Percentiles rank a stretch among this genome's conserved stretches.
phyloP scores from a whole-genome alignment of 2,329 filamentous ascomycete genomes.

The Ascochyta fabae region DNA sequence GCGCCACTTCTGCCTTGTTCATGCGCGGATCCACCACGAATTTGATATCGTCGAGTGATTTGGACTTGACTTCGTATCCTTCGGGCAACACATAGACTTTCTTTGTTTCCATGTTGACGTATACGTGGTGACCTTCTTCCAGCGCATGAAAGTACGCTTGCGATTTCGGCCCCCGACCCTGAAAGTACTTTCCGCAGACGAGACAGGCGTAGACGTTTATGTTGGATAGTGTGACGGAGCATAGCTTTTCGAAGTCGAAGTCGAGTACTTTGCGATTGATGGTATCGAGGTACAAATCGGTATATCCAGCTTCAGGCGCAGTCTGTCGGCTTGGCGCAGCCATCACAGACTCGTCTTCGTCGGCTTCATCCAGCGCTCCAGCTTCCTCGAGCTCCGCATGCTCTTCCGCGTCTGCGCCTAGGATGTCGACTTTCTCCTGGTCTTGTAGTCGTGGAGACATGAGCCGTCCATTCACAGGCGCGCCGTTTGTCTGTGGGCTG shows the following conservation, averaged over 20 bases:
- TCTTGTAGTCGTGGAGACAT: constrained; percentile 38
- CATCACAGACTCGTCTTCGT: constrained; percentile 49
- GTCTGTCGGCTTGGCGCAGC: constrained; percentile 69
- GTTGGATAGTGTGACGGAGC: constrained; percentile 93
- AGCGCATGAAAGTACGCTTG: constrained; percentile 98
- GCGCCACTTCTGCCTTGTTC: constrained; percentile 77
- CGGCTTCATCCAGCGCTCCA: constrained; percentile 37
- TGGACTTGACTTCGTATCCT: constrained; percentile 94
- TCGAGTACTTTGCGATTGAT: constrained; percentile 92
- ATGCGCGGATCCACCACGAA: constrained; percentile 94
- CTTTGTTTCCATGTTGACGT: constrained; percentile 95
- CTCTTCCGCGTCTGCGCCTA: constrained; percentile 45
- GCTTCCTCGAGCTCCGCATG: constrained; percentile 48
- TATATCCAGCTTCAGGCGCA: constrained; percentile 85
- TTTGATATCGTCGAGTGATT: constrained; percentile 96
- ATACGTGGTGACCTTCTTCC: constrained; percentile 95
- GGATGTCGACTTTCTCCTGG: constrained; percentile 40
- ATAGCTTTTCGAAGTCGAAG: constrained; percentile 99
- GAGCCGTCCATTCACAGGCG: constrained; percentile 37
- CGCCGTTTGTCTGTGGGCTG: constrained; percentile 31
- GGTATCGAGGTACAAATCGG: constrained; percentile 96
- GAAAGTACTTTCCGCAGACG: constrained; percentile 97
- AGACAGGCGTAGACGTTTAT: constrained; percentile 99
- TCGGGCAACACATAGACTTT: constrained; percentile 92
- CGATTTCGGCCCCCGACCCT: constrained; percentile 90